Conservation (phyloP, 2,329 filamentous ascomycete genomes). For the Hypoxylon sp. region DNA sequence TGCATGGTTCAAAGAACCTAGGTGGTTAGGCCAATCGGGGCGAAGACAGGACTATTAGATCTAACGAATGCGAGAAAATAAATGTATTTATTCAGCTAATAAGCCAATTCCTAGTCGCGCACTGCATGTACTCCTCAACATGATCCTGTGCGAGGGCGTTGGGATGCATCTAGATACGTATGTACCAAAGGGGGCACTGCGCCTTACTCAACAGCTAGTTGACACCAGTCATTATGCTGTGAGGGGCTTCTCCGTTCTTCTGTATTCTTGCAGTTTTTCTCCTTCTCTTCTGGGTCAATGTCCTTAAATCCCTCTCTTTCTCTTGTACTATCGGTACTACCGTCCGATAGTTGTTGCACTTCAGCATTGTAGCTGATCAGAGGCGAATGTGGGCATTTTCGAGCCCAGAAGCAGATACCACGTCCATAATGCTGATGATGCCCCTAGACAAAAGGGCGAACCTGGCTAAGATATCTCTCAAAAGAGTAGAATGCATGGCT, state of each 20-base stretch:
- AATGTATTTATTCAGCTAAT: slow-evolving; percentile 18
- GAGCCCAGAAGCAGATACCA: slow-evolving; percentile 32
- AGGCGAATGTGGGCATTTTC: slow-evolving; percentile 33
- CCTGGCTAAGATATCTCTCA: slow-evolving; percentile 16
- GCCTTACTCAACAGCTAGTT: slow-evolving; percentile 12
- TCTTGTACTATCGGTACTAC: slow-evolving; percentile 21
- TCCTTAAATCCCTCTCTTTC: slow-evolving; percentile 11
- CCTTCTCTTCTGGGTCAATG: slow-evolving; percentile 4
- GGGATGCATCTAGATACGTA: slow-evolving; percentile 11
- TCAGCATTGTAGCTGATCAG: slow-evolving; percentile 23
- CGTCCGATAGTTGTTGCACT: slow-evolving; percentile 21
- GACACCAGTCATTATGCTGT: slow-evolving; percentile 21
- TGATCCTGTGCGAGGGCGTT: slow-evolving; percentile 5
- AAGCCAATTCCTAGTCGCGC: slow-evolving; percentile 9
- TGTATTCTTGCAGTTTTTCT: slow-evolving; percentile 7
- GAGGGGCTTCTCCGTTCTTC: slow-evolving; percentile 5
- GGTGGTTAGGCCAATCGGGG: too few species aligned
- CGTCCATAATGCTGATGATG: slow-evolving; percentile 22
- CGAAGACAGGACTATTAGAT: too few species aligned
- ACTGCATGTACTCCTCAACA: slow-evolving; percentile 11
- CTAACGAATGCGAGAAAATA: background rate
- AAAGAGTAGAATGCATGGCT: slow-evolving; percentile 24
- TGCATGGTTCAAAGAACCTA: too few species aligned
- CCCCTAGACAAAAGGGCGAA: slow-evolving; percentile 19
- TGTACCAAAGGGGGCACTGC: background rate